These are phyloP conservation scores for Pestalotiopsis sp. DNA, from an alignment of 2,329 filamentous ascomycete species.

Conservation along the genomic window DNA sequence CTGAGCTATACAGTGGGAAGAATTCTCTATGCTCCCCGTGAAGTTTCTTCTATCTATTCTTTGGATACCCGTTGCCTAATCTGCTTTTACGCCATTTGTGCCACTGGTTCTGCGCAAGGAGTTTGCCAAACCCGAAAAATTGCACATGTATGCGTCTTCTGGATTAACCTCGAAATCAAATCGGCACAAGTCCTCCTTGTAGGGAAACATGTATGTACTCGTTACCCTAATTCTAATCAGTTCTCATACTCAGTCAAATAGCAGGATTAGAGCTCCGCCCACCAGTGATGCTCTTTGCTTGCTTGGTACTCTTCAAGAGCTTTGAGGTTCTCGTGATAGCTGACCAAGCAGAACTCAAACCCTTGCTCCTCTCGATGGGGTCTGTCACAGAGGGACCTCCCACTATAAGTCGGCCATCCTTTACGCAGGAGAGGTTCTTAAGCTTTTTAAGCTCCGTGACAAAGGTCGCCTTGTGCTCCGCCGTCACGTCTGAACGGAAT, in stretches of 20 bases:
- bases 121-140: neutral
- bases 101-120: neutral
- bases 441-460: conserved; percentile 50
- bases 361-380: conserved; percentile 54
- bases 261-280: conserved; percentile 8
- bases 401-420: conserved; percentile 50
- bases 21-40: too few species aligned
- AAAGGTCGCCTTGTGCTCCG: conserved; percentile 47
- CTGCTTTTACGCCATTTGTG: neutral
- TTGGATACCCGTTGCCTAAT: neutral
- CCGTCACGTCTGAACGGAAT: conserved; percentile 44
- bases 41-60: neutral
- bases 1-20: neutral
- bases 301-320: conserved; percentile 55
- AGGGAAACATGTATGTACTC: conserved; percentile 53
- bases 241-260: neutral
- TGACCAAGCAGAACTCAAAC: conserved; percentile 53
- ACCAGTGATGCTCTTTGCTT: conserved; percentile 54
- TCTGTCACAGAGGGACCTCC: conserved; percentile 56
- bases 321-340: conserved; percentile 48
- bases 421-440: conserved; percentile 50
- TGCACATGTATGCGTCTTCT: neutral
- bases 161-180: conserved; percentile 52
- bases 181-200: conserved; percentile 52
- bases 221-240: conserved; percentile 46